Evolutionary conservation across 352 stramenopile species (phyloP).

Genomic region (Globisporangium heterothallicum): DNA sequence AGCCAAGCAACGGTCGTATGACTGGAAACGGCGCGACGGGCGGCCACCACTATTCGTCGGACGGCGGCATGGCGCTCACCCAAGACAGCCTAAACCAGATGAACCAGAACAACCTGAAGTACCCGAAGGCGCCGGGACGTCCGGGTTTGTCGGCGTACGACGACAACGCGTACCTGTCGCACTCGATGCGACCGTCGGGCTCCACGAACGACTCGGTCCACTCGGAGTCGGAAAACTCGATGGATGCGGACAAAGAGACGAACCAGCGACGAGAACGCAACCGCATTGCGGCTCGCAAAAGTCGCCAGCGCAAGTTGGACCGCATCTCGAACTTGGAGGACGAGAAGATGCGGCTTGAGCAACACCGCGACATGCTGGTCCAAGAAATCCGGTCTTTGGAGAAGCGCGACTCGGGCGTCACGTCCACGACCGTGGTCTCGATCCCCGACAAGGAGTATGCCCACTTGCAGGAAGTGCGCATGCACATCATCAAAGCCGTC

Average conservation of each 20-base stretch:
- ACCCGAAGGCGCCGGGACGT: constrained; percentile 21
- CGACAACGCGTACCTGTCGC: constrained; percentile 52
- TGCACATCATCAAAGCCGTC: constrained; percentile 78
- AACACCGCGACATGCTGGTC: constrained; percentile 82
- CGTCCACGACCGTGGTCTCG: constrained; percentile 44
- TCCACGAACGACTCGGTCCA: constrained; percentile 64
- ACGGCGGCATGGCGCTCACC: constrained; percentile 21
- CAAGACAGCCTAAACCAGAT: constrained; percentile 62
- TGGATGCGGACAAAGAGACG: constrained; percentile 55
- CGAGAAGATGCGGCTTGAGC: constrained; percentile 83
- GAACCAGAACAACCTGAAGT: constrained; percentile 44
- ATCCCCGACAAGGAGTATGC: constrained; percentile 81
- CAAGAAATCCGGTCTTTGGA: constrained; percentile 82
- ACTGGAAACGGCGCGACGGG: background rate
- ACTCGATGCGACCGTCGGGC: constrained; percentile 22
- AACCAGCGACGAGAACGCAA: constrained; percentile 80
- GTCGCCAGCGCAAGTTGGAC: constrained; percentile 78
- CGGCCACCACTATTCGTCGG: background rate
- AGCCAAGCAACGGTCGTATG: background rate
- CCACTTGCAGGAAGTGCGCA: constrained; percentile 63
- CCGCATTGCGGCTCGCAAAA: constrained; percentile 80
- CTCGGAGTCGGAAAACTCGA: constrained; percentile 65
- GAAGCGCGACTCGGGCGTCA: constrained; percentile 58
- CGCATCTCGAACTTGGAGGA: constrained; percentile 85
- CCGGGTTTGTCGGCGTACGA: constrained; percentile 41